These are phyloP conservation scores for Tritrichomonas foetus DNA, from an alignment of 208 protist genomes.

Conservation along the genomic window DNA sequence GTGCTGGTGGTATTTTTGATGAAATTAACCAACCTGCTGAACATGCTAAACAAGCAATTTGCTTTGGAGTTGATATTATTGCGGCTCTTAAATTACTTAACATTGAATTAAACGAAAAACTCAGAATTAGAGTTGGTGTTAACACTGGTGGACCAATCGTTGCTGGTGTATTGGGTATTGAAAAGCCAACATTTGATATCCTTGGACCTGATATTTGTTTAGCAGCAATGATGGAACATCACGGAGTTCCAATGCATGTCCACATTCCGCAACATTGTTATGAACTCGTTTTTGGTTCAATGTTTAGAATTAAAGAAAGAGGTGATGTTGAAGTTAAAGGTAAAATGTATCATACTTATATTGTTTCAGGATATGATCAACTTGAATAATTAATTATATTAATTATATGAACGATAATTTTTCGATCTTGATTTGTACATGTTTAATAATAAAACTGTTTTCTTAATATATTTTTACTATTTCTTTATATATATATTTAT, in stretches of 20 bases:
- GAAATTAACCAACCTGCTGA: slow-evolving; percentile 19
- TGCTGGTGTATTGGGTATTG: slow-evolving; percentile 30
- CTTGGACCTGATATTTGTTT: not conserved
- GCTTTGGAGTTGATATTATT: slow-evolving; percentile 3
- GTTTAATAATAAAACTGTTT: not conserved
- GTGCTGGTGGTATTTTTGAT: slow-evolving; percentile 37
- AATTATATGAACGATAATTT: not conserved
- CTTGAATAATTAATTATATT: not conserved
- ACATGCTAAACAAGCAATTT: slow-evolving; percentile 31
- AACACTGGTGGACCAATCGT: slow-evolving; percentile 13
- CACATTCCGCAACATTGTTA: slow-evolving; percentile 27
- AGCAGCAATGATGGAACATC: slow-evolving; percentile 2
- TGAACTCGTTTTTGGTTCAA: not conserved
- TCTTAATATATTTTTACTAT: not conserved
- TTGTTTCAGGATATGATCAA: not conserved
- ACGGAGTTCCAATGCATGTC: slow-evolving; percentile 31
- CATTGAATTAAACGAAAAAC: not conserved
- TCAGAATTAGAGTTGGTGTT: slow-evolving; percentile 2
- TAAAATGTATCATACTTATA: not conserved
- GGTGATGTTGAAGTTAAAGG: slow-evolving; percentile 13
- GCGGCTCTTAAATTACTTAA: not conserved
- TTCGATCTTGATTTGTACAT: not conserved
- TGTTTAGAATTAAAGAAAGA: slow-evolving; percentile 1
- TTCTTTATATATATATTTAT: too few species aligned
- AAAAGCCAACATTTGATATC: slow-evolving; percentile 42